Evolutionary conservation across 148 eudicot genomes (phyloP).

Genomic region (Camellia sinensis): DNA sequence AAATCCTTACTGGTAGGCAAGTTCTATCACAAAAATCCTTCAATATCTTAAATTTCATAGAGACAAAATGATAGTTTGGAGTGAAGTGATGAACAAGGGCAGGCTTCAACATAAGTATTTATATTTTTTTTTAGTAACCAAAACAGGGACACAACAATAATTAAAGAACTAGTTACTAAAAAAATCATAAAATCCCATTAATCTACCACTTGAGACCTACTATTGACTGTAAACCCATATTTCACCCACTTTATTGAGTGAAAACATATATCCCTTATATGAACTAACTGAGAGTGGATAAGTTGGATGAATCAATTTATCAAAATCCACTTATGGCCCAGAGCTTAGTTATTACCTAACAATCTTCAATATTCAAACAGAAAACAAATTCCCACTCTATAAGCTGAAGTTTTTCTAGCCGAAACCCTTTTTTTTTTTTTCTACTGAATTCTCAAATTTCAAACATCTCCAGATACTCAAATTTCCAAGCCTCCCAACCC

Average conservation of each 20-base stretch:
- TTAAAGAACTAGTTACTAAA: background rate
- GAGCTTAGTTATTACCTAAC: background rate
- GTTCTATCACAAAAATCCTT: too few relatives aligned
- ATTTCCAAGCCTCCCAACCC: background rate
- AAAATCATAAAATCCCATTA: background rate
- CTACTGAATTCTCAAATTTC: background rate
- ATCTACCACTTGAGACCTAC: background rate
- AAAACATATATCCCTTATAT: too few relatives aligned
- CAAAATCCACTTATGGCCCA: background rate
- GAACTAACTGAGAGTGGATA: background rate
- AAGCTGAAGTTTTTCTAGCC: background rate
- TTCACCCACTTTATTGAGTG: too few relatives aligned
- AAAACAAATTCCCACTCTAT: background rate
- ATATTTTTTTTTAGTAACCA: too few relatives aligned
- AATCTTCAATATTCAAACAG: background rate
- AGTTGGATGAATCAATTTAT: background rate
- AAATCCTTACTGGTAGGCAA: too few relatives aligned
- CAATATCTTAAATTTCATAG: too few relatives aligned
- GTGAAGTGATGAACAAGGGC: too few relatives aligned
- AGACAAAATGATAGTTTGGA: too few relatives aligned
- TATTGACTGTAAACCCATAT: background rate
- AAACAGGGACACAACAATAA: too few relatives aligned
- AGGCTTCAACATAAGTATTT: too few relatives aligned
- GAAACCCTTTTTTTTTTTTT: too few relatives aligned
- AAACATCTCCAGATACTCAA: background rate